A percentile compares a stretch with the other conserved stretches of the same genome.
Evolutionary conservation across 768 basidiomycete genomes (phyloP).

Genomic region (Boletus edulis): DNA sequence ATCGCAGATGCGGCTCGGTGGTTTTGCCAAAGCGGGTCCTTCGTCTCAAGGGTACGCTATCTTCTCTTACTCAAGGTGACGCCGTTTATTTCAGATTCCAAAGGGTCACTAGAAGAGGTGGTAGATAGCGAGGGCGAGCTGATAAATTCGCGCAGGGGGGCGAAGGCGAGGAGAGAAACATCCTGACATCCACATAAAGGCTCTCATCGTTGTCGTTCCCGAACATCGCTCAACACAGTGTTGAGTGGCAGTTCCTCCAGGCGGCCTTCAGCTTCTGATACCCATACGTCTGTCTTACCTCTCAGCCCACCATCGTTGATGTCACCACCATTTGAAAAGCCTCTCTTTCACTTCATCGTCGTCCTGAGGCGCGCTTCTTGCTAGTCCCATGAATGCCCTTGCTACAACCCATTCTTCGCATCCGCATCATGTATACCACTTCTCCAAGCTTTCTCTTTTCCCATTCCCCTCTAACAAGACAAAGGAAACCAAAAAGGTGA

Average conservation of each 20-base stretch:
- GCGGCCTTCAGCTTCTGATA: slow-evolving; percentile 18
- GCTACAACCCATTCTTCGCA: not conserved
- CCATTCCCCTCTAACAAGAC: slow-evolving; percentile 14
- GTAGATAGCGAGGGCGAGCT: not conserved
- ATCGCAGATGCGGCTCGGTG: not conserved
- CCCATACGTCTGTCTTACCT: slow-evolving; percentile 40
- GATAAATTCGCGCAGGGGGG: not conserved
- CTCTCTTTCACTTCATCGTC: slow-evolving; percentile 46
- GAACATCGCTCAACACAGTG: not conserved
- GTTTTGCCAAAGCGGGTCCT: not conserved
- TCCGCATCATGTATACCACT: not conserved
- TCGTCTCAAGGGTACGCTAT: not conserved
- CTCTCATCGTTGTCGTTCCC: slow-evolving; percentile 5
- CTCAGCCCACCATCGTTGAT: slow-evolving; percentile 55
- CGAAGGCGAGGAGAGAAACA: not conserved
- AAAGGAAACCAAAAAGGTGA: slow-evolving; percentile 7
- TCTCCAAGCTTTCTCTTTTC: slow-evolving; percentile 17
- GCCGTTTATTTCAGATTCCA: not conserved
- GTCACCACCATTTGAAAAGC: slow-evolving; percentile 52
- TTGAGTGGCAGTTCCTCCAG: not conserved
- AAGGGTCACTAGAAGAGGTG: not conserved
- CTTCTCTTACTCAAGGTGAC: slow-evolving; percentile 4
- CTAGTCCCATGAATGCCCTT: not conserved
- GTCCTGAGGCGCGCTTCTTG: slow-evolving; percentile 16
- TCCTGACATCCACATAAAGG: slow-evolving; percentile 4